A percentile compares a stretch with the other conserved stretches of the same genome.
These are phyloP conservation scores for Wickerhamomyces kurtzmanii DNA, from an alignment of 805 yeast species.

Conservation along the genomic window DNA sequence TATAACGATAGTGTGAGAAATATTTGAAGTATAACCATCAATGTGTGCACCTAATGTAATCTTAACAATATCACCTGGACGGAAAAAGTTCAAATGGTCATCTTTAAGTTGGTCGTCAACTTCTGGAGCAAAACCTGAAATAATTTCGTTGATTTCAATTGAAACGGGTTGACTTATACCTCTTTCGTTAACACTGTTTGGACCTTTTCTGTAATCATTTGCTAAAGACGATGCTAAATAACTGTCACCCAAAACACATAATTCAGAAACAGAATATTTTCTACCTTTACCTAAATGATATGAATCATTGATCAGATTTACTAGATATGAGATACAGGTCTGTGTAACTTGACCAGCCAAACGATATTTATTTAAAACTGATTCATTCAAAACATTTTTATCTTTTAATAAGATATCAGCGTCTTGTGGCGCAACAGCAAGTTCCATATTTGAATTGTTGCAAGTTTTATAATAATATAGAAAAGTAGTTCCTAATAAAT, in stretches of 20 bases:
- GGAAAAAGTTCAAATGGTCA: slow-evolving; percentile 28
- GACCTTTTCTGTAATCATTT: slow-evolving; percentile 43
- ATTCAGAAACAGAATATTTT: slow-evolving; percentile 42
- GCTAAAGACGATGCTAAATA: slow-evolving; percentile 52
- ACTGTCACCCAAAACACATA: slow-evolving; percentile 78
- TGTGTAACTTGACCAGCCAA: slow-evolving; percentile 85
- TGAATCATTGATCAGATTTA: slow-evolving; percentile 58
- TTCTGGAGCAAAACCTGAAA: slow-evolving; percentile 81
- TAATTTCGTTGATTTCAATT: slow-evolving; percentile 73
- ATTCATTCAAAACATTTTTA: slow-evolving; percentile 54
- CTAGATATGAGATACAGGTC: slow-evolving; percentile 62
- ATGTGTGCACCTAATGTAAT: slow-evolving; percentile 83
- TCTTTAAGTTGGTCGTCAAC: slow-evolving; percentile 42
- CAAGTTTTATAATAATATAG: neutral
- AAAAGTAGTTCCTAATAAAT: neutral
- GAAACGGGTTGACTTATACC: slow-evolving; percentile 92
- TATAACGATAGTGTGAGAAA: slow-evolving; percentile 80
- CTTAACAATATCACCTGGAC: slow-evolving; percentile 79
- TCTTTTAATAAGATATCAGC: slow-evolving; percentile 63
- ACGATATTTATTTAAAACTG: slow-evolving; percentile 72
- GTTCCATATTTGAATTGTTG: slow-evolving; percentile 60
- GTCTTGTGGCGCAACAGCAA: slow-evolving; percentile 68
- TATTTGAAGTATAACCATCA: slow-evolving; percentile 88
- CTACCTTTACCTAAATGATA: slow-evolving; percentile 46
- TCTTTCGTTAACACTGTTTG: slow-evolving; percentile 61